Evolutionary conservation across 495 filamentous ascomycete genomes (phyloP), one percentile per base, ranked within the genome.

Genomic region (Podospora sp.): DNA sequence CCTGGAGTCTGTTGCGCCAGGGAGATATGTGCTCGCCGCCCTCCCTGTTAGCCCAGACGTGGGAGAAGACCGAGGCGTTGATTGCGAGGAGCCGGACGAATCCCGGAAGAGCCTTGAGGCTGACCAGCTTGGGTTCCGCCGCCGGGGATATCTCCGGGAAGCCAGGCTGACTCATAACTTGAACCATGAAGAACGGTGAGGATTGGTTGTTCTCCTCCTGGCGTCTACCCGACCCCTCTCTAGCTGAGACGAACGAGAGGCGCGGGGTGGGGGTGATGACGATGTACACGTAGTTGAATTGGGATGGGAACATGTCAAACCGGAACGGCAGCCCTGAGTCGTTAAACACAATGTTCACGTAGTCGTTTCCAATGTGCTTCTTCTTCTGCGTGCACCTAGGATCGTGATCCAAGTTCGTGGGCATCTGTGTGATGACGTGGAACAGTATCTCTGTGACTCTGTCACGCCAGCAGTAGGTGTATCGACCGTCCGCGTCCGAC

Each of bases 311-410:
- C 4, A 92, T 97, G 76, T 97, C 88, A 72, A 97, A 96, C 63
- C 86, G 83, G 82, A 96, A 98, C 0, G 92, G 89, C 26, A 86
- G 73, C 25, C 96, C 94, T 18, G 94, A 97, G 66, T 95, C 91
- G 75, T 99, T 99, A 81, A 93, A 99, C 59, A 99, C 88, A 71
- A 99, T 96, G 71, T 96, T 98, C 69, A 99, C 96, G 72, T 90
- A 96, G 79, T 99, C 96, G 72, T 99, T 99, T 50, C 96, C 96
- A 51, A 97, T 93, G 72, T 99, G 96, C 4, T 88, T 84, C 76
- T 99, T 99, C 82, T 99, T 99, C 73, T 85, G 85, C 69, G 88
- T 86, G 70, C 89, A 93, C 16, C 84, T 83, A 16, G 90, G 87
- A 72, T 97, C 93, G 50, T 86, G 82, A 29, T 91, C 86, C 26